Percentiles rank a stretch among this genome's conserved stretches.
phyloP scores from a whole-genome alignment of 441 rosid genomes.

The Hura crepitans region DNA sequence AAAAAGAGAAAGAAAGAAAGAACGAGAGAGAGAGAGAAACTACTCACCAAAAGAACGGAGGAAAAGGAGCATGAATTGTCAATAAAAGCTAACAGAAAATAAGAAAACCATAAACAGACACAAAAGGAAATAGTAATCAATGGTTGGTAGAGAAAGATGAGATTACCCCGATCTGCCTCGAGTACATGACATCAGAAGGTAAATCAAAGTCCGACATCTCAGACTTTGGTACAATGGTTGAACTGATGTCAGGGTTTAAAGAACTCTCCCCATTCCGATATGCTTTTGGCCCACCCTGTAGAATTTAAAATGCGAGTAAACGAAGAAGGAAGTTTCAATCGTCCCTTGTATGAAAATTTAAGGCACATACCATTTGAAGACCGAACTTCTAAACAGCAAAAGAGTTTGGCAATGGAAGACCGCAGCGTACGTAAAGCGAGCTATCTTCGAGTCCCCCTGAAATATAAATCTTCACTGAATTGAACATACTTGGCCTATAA shows the following conservation, averaged over 20 bases:
- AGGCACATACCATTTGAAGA: conserved; percentile 13
- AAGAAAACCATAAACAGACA: neutral
- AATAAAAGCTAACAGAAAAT: neutral
- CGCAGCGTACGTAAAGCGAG: neutral
- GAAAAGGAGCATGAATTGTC: neutral
- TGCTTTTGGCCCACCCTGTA: conserved; percentile 37
- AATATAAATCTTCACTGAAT: conserved; percentile 1
- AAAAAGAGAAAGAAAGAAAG: too few relatives aligned
- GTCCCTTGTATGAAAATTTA: neutral
- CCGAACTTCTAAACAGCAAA: neutral
- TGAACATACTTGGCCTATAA: neutral
- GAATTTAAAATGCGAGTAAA: neutral
- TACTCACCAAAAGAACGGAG: neutral
- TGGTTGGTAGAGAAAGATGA: neutral
- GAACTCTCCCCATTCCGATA: conserved; percentile 30
- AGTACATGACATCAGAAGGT: conserved; percentile 34
- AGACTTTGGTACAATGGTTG: conserved; percentile 42
- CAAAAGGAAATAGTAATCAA: neutral
- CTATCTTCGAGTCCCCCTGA: conserved; percentile 1
- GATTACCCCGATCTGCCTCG: conserved; percentile 48
- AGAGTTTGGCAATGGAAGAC: neutral
- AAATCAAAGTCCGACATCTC: conserved; percentile 53
- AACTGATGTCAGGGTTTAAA: conserved; percentile 27
- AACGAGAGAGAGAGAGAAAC: too few relatives aligned
- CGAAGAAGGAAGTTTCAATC: neutral